These are phyloP conservation scores for Gyromitra esculenta DNA, from an alignment of 2,329 filamentous ascomycete genomes.

Conservation along the genomic window DNA sequence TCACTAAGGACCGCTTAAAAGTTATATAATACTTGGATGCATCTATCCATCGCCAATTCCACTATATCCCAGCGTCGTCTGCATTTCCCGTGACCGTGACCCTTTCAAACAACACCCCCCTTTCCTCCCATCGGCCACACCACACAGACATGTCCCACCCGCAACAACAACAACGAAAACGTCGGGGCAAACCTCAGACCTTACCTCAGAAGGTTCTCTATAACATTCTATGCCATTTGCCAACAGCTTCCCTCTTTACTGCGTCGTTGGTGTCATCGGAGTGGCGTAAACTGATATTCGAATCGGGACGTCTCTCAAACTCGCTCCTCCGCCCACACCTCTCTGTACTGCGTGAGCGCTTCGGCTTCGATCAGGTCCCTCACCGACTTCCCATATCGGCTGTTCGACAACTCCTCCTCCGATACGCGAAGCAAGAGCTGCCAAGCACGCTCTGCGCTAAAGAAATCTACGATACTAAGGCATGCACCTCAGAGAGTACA, in stretches of 20 bases:
- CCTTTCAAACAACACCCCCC: constrained; percentile 13
- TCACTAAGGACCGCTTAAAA: constrained; percentile 26
- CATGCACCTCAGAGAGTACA: constrained; percentile 21
- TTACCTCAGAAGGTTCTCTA: constrained; percentile 45
- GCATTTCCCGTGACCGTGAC: constrained; percentile 28
- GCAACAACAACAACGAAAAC: constrained; percentile 16
- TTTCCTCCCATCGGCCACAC: constrained; percentile 30
- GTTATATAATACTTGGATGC: constrained; percentile 40
- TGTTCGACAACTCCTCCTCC: constrained; percentile 50
- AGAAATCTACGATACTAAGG: constrained; percentile 48
- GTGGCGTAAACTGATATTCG: constrained; percentile 50
- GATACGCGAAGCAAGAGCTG: constrained; percentile 50
- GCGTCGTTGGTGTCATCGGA: constrained; percentile 50
- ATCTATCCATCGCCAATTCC: constrained; percentile 35
- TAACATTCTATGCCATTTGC: constrained; percentile 46
- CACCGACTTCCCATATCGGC: constrained; percentile 47
- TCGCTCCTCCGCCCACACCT: constrained; percentile 53
- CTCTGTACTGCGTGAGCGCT: constrained; percentile 50
- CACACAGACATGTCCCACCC: constrained; percentile 24
- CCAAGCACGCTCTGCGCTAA: constrained; percentile 45
- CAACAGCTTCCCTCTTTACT: constrained; percentile 52
- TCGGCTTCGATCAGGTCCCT: constrained; percentile 47
- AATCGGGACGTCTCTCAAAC: constrained; percentile 49
- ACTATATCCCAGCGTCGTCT: constrained; percentile 33
- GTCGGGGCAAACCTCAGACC: constrained; percentile 17